Percentiles rank a stretch among this genome's conserved stretches.
phyloP scores from a whole-genome alignment of 2,329 filamentous ascomycete species.

The Cryphonectria japonica region DNA sequence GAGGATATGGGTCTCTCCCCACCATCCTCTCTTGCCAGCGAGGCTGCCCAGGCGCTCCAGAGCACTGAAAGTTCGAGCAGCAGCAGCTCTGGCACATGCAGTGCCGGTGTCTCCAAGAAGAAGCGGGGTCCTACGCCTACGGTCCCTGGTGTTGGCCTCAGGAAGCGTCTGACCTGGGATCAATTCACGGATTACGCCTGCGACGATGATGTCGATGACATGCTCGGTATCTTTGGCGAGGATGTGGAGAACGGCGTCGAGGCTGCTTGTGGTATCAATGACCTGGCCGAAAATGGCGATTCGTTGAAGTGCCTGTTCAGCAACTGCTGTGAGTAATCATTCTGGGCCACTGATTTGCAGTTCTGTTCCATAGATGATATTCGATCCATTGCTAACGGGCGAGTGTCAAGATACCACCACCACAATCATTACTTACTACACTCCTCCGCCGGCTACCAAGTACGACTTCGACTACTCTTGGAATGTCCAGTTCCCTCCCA shows the following conservation, averaged over 20 bases:
- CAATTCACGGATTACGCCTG: slow-evolving; percentile 3
- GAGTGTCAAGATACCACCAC: background rate
- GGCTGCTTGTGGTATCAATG: background rate
- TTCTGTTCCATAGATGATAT: no score
- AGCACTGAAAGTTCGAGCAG: background rate
- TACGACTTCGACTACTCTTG: slow-evolving; percentile 10
- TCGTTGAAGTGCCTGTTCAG: background rate
- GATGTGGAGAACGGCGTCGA: background rate
- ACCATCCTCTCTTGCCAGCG: background rate
- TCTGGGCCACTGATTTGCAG: background rate
- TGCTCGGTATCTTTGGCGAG: slow-evolving; percentile 1
- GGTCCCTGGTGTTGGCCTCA: background rate
- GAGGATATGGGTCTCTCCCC: slow-evolving; percentile 1
- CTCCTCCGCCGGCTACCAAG: background rate
- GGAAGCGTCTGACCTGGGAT: slow-evolving; percentile 10
- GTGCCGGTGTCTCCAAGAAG: background rate
- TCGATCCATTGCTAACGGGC: background rate
- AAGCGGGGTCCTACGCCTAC: background rate
- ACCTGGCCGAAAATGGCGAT: background rate
- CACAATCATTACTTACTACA: background rate
- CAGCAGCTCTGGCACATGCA: slow-evolving; percentile 3
- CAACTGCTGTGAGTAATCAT: background rate
- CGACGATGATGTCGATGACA: background rate
- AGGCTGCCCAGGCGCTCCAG: background rate
- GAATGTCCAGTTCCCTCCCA: slow-evolving; percentile 3